phyloP scores from a whole-genome alignment of 345 rosid species.

The Murraya paniculata region DNA sequence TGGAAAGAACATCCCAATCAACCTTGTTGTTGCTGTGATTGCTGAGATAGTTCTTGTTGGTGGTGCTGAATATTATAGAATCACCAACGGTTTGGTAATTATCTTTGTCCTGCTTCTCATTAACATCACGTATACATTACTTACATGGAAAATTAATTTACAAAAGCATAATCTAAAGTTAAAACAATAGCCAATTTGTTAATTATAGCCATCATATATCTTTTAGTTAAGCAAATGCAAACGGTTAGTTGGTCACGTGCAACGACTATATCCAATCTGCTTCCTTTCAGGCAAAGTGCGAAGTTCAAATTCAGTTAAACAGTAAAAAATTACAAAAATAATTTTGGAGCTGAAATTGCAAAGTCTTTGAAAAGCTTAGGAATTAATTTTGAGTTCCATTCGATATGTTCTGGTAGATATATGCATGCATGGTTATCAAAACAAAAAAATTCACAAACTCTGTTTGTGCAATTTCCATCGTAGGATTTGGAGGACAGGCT shows the following conservation, averaged over 20 bases:
- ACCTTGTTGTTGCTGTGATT: slow-evolving; percentile 66
- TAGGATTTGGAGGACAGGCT: slow-evolving; percentile 95
- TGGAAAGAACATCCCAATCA: slow-evolving; percentile 86
- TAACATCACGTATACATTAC: no score
- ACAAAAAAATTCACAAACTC: not conserved
- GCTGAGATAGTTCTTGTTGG: slow-evolving; percentile 92
- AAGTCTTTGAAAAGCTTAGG: not conserved
- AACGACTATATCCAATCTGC: no score
- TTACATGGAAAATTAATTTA: no score
- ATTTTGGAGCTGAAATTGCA: no score
- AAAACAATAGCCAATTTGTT: no score
- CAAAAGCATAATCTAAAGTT: no score
- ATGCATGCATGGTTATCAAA: not conserved
- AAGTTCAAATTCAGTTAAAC: no score
- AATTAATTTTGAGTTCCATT: not conserved
- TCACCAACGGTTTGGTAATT: slow-evolving; percentile 81
- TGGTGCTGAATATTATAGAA: slow-evolving; percentile 97
- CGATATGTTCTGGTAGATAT: not conserved
- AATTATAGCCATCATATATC: no score
- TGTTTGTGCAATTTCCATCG: not conserved
- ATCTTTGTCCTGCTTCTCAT: not conserved
- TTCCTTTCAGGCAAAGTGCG: no score
- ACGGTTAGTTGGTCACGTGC: no score
- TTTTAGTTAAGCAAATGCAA: no score
- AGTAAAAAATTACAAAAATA: no score